Evolutionary conservation across 2,329 filamentous ascomycete genomes (phyloP).

Genomic region (Colletotrichum incanum): DNA sequence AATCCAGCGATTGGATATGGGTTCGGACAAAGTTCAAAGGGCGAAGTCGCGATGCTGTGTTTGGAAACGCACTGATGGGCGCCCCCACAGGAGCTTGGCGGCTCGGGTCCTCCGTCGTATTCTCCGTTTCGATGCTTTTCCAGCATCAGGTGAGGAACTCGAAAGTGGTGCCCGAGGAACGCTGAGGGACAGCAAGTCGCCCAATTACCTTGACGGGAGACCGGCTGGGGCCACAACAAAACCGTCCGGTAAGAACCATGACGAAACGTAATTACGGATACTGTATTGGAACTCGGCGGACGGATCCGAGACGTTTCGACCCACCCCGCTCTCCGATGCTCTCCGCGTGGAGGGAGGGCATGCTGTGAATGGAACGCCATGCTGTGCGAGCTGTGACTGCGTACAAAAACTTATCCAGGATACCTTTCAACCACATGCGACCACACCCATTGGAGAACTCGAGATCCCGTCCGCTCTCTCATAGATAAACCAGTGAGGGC

Average conservation of each 20-base stretch:
- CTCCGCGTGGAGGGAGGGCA: neutral
- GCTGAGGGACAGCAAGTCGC: neutral
- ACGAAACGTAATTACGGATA: no score
- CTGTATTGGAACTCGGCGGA: neutral
- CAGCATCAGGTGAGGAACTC: neutral
- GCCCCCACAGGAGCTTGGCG: neutral
- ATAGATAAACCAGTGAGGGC: conserved; percentile 41
- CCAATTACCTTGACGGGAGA: neutral
- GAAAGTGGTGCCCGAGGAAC: neutral
- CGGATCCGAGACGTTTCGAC: neutral
- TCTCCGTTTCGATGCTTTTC: neutral
- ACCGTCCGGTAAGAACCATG: neutral
- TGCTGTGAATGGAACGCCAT: neutral
- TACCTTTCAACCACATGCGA: conserved; percentile 5
- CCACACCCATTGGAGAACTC: conserved; percentile 41
- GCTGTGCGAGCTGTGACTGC: no score
- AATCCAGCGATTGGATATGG: neutral
- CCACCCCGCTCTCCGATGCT: neutral
- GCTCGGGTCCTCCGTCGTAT: neutral
- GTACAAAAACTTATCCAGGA: neutral
- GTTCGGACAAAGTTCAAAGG: neutral
- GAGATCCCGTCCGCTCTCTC: conserved; percentile 43
- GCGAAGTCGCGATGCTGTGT: neutral
- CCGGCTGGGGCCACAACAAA: neutral
- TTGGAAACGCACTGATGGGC: conserved; percentile 3